Evolutionary conservation across 305 asterid genomes (phyloP).

Genomic region (Fraxinus ornus): DNA sequence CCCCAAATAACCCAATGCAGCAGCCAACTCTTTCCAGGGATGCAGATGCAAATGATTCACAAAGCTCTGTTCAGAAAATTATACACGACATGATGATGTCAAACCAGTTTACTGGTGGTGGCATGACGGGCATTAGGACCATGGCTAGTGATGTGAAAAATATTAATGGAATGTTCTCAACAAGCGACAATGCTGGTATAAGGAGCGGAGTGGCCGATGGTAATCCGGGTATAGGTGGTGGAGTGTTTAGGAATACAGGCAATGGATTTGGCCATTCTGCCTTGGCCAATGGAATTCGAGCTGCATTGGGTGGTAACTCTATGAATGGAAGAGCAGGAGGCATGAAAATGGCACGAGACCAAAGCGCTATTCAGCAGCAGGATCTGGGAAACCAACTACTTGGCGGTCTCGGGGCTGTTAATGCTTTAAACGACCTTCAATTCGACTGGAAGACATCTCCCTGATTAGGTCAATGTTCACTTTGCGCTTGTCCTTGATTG

Average conservation of each 20-base stretch:
- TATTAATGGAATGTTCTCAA: slow-evolving; percentile 47
- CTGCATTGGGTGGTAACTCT: slow-evolving; percentile 15
- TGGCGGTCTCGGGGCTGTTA: slow-evolving; percentile 15
- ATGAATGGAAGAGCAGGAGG: slow-evolving; percentile 23
- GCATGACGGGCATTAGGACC: slow-evolving; percentile 48
- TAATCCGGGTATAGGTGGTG: slow-evolving; percentile 10
- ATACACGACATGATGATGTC: slow-evolving; percentile 61
- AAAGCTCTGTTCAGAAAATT: slow-evolving; percentile 82
- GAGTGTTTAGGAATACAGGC: slow-evolving; percentile 1
- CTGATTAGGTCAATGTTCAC: slow-evolving; percentile 18
- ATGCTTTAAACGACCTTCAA: slow-evolving; percentile 21
- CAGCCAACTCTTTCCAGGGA: slow-evolving; percentile 54
- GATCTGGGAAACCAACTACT: slow-evolving; percentile 18
- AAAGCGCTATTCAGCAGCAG: slow-evolving; percentile 18
- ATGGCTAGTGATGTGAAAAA: slow-evolving; percentile 51
- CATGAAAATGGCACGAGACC: slow-evolving; percentile 17
- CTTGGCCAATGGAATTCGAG: slow-evolving; percentile 21
- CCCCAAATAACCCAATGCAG: slow-evolving; percentile 56
- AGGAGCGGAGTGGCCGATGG: slow-evolving; percentile 47
- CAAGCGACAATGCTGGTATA: slow-evolving; percentile 35
- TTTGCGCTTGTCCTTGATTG: slow-evolving; percentile 8
- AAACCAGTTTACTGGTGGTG: slow-evolving; percentile 50
- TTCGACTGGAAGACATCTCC: slow-evolving; percentile 28
- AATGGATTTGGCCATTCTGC: slow-evolving; percentile 22
- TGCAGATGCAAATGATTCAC: slow-evolving; percentile 60